A percentile compares a stretch with the other conserved stretches of the same genome.
phyloP scores from a whole-genome alignment of 2,329 filamentous ascomycete species.

The Clarireedia sp. region DNA sequence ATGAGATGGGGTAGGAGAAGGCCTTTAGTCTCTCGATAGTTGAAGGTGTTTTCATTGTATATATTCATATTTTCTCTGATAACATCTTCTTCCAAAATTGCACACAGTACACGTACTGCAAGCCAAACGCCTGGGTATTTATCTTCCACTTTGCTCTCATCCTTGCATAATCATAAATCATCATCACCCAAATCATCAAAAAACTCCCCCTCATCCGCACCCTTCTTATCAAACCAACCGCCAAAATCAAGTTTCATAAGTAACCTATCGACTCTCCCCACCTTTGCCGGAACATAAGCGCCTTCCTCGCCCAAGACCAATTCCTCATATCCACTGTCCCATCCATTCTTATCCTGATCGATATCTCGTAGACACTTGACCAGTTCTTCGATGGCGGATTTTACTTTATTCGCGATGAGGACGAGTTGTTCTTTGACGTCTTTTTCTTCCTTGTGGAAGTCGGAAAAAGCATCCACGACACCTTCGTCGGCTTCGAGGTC shows the following conservation, averaged over 20 bases:
- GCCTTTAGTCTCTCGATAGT: not conserved
- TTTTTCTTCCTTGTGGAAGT: slow-evolving; percentile 64
- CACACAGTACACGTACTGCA: not conserved
- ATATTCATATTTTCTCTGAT: too few relatives aligned
- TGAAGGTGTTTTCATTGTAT: not conserved
- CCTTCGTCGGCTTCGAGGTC: slow-evolving; percentile 79
- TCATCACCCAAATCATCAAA: slow-evolving; percentile 21
- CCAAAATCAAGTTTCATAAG: slow-evolving; percentile 77
- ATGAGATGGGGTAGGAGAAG: not conserved
- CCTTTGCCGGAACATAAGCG: slow-evolving; percentile 60
- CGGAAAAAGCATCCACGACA: slow-evolving; percentile 66
- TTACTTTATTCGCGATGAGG: slow-evolving; percentile 55
- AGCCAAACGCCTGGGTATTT: not conserved
- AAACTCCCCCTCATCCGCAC: slow-evolving; percentile 13
- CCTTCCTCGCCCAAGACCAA: slow-evolving; percentile 35
- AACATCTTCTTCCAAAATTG: too few relatives aligned
- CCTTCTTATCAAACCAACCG: slow-evolving; percentile 27
- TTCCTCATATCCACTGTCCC: slow-evolving; percentile 30
- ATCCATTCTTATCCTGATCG: slow-evolving; percentile 32
- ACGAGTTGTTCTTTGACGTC: slow-evolving; percentile 59
- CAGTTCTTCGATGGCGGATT: slow-evolving; percentile 56
- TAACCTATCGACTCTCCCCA: slow-evolving; percentile 74
- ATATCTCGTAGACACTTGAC: slow-evolving; percentile 50
- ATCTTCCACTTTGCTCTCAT: not conserved
- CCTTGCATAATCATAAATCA: not conserved